Evolutionary conservation across 139 green algal species (phyloP).

Genomic region (Haematococcus lacustris): DNA sequence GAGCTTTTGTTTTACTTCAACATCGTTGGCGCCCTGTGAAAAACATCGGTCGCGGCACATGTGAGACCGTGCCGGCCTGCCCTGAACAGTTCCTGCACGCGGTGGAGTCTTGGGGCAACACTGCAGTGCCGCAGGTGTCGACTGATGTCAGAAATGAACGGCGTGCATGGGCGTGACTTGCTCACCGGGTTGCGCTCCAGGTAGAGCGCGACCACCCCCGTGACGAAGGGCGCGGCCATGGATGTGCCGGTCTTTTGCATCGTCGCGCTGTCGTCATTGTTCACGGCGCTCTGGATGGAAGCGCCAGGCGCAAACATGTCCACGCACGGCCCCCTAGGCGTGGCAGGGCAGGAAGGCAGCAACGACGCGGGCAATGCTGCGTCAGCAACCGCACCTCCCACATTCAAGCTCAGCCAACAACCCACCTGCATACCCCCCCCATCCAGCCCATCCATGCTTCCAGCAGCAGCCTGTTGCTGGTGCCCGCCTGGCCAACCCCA

Average conservation of each 20-base stretch:
- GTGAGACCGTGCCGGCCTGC: too few species aligned
- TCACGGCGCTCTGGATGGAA: constrained; percentile 30
- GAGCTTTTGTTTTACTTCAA: too few species aligned
- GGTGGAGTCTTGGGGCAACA: too few species aligned
- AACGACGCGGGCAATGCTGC: background rate
- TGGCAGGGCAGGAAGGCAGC: background rate
- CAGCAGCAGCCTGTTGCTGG: too few species aligned
- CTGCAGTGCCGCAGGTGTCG: too few species aligned
- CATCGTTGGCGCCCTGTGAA: too few species aligned
- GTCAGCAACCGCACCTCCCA: too few species aligned
- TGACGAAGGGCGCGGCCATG: constrained; percentile 52
- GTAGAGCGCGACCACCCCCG: constrained; percentile 58
- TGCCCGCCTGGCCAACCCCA: too few species aligned
- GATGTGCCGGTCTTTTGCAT: constrained; percentile 40
- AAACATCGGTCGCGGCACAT: too few species aligned
- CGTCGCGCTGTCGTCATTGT: constrained; percentile 12
- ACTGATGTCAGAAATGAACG: too few species aligned
- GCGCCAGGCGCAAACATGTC: constrained; percentile 57
- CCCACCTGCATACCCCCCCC: background rate
- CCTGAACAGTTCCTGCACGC: too few species aligned
- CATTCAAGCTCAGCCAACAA: background rate
- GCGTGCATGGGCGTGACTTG: too few species aligned
- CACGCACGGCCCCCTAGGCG: constrained; percentile 48
- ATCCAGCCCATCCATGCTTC: background rate
- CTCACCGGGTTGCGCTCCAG: constrained; percentile 36